These are phyloP conservation scores for Cadophora sp. DNA, from an alignment of 2,329 filamentous ascomycete genomes.

Conservation along the genomic window DNA sequence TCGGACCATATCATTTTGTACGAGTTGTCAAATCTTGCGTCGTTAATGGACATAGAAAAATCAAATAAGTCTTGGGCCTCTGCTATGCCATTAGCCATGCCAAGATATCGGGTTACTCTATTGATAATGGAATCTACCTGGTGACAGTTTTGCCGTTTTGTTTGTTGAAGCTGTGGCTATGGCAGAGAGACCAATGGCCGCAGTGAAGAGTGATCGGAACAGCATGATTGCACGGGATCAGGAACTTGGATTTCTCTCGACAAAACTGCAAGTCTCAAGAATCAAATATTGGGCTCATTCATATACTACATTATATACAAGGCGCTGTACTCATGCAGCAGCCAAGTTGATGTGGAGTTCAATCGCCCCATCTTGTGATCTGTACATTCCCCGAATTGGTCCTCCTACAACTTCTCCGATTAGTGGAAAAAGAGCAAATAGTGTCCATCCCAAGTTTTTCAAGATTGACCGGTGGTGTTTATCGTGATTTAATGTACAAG, in stretches of 20 bases:
- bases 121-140: slow-evolving; percentile 1
- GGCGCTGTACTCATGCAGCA: background rate
- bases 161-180: background rate
- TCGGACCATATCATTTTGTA: slow-evolving; percentile 53
- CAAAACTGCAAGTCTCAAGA: background rate
- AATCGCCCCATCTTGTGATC: background rate
- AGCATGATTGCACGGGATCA: slow-evolving; percentile 1
- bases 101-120: background rate
- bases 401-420: background rate
- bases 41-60: slow-evolving; percentile 50
- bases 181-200: slow-evolving; percentile 1
- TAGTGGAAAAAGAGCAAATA: slow-evolving; percentile 1
- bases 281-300: background rate
- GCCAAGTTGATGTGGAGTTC: background rate
- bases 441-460: background rate
- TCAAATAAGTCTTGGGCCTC: slow-evolving; percentile 48
- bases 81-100: slow-evolving; percentile 3
- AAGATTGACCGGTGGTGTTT: background rate
- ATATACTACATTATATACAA: background rate
- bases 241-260: background rate
- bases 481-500: background rate
- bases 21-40: slow-evolving; percentile 50
- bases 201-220: background rate
- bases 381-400: background rate
- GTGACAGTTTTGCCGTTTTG: slow-evolving; percentile 12